phyloP scores from a whole-genome alignment of 495 filamentous ascomycete species.

The Lasiosphaeris hirsuta region DNA sequence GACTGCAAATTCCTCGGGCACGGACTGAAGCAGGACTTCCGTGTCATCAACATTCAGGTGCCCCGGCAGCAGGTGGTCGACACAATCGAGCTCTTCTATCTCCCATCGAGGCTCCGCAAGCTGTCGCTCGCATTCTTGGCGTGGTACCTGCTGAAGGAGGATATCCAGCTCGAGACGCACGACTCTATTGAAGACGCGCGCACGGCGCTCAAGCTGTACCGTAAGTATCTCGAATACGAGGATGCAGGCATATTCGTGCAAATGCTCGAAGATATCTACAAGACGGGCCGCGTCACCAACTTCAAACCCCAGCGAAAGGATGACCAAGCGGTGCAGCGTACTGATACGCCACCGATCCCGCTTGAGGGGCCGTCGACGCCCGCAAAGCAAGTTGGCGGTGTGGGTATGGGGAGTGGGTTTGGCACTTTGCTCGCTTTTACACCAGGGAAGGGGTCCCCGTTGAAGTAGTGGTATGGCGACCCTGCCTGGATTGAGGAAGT shows the following conservation, averaged over 20 bases:
- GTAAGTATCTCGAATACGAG: constrained; percentile 83
- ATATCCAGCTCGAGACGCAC: constrained; percentile 85
- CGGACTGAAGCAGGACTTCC: constrained; percentile 88
- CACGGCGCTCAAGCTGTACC: constrained; percentile 83
- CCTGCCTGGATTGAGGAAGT: no score
- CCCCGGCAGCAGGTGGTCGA: constrained; percentile 89
- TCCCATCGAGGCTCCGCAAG: constrained; percentile 64
- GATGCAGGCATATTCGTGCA: constrained; percentile 76
- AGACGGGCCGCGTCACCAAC: constrained; percentile 62
- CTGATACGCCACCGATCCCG: constrained; percentile 24
- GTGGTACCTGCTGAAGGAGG: constrained; percentile 81
- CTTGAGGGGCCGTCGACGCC: constrained; percentile 14
- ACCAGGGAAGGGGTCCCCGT: neutral
- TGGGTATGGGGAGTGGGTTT: constrained; percentile 4
- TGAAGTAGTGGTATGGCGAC: no score
- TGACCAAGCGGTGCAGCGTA: constrained; percentile 21
- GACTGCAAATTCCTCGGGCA: constrained; percentile 94
- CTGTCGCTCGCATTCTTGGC: constrained; percentile 85
- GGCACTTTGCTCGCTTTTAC: neutral
- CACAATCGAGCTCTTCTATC: constrained; percentile 83
- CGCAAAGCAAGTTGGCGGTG: neutral
- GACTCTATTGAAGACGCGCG: constrained; percentile 92
- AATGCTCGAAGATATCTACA: constrained; percentile 80
- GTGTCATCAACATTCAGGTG: constrained; percentile 95
- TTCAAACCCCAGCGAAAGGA: constrained; percentile 66